Evolutionary conservation across 345 rosid species (phyloP), one percentile per base, ranked within the genome.

Genomic region (Physaria fendleri): DNA sequence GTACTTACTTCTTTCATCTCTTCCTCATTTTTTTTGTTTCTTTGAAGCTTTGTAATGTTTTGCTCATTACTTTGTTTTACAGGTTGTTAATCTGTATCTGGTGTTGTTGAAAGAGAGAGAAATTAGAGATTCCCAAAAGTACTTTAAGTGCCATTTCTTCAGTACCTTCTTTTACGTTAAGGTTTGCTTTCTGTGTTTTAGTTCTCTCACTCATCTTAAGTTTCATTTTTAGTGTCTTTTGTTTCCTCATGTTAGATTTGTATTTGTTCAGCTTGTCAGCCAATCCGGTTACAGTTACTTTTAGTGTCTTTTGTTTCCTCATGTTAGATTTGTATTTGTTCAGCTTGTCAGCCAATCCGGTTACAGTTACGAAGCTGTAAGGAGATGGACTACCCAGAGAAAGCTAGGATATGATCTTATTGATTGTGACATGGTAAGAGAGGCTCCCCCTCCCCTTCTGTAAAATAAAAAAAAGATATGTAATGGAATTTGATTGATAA

Each of bases 81-180:
- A 92, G 98, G 94, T 89, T 47, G 85, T 86, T 45, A 89, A 93
- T 72, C 35, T 93, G 41, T 93, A 85, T 56, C 85, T 89, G 21
- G 96, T 77, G 58, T 72, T 93, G 80, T 80, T 93, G 56, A 93
- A 93, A 79, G 97, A 89, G 48, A 75, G 97, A 75, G 95, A 89
- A 73, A 82, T 37, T 55, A 83, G 96, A 72, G 88, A 87, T 40
- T 84, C 99, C 18, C 62, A 66, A 45, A 87, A 79, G 76, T 85
- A 77, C 69, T 61, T 87, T 51, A 93, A 82, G 74, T 93, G 97
- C 50, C 99, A 93, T 81, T 93, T 85, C 68, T 87, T 81, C 69
- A 93, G 56, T 62, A 87, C 97, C 38, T 89, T 89, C 57, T 93
- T 93, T 61, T 89, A 93, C 83, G 73, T 83, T 47, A 89, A 82